A percentile compares a stretch with the other conserved stretches of the same genome.
These are phyloP conservation scores for Tricholomella constricta DNA, from an alignment of 768 basidiomycete genomes.

Conservation along the genomic window DNA sequence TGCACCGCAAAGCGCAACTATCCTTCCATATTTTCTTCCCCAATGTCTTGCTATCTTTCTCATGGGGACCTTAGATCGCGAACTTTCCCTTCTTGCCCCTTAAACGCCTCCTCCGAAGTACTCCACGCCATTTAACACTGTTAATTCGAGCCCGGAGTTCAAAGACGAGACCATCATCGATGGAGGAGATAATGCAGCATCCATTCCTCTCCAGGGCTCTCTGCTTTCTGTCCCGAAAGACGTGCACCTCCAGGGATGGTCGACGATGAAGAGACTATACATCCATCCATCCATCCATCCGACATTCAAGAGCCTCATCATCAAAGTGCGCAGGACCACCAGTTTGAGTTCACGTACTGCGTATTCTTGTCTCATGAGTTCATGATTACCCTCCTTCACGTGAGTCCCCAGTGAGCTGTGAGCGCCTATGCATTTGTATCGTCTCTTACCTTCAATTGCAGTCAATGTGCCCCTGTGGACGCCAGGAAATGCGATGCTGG, in stretches of 20 bases:
- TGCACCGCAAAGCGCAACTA: too few species aligned
- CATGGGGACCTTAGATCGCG: not conserved
- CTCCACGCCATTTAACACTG: too few species aligned
- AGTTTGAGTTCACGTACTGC: conserved; percentile 9
- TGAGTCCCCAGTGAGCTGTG: not conserved
- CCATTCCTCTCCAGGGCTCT: not conserved
- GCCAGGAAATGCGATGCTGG: conserved; percentile 8
- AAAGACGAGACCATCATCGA: not conserved
- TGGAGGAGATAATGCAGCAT: not conserved
- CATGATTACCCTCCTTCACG: conserved; percentile 13
- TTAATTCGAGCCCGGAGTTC: too few species aligned
- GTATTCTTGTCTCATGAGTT: conserved; percentile 16
- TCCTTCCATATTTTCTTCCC: too few species aligned
- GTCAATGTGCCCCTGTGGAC: conserved; percentile 18
- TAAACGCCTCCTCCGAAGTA: too few species aligned
- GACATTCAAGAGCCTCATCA: not conserved
- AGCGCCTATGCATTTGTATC: not conserved
- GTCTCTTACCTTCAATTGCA: not conserved
- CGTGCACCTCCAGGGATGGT: conserved; percentile 2
- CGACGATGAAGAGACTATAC: conserved; percentile 3
- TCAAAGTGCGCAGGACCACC: not conserved
- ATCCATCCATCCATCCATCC: too few species aligned
- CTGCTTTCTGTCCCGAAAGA: not conserved
- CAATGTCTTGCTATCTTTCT: not conserved
- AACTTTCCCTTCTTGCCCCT: not conserved